Percentiles rank a stretch among this genome's conserved stretches.
Conservation (phyloP, 179 eudicot species). For the Gypsophila paniculata region DNA sequence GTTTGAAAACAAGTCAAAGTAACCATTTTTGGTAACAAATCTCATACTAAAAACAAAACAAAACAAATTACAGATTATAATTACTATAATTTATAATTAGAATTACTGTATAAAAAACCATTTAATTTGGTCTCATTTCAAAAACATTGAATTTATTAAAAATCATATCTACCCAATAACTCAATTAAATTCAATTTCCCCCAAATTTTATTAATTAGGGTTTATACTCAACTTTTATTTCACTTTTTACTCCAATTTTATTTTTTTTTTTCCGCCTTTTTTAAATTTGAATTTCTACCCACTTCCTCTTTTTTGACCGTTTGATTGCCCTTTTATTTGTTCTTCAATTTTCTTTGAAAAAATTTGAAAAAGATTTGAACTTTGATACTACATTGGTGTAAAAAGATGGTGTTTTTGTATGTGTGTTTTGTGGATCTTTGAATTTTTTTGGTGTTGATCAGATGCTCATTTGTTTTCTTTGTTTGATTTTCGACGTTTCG, state of each 20-base stretch:
- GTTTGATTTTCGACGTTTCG: background rate
- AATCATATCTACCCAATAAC: background rate
- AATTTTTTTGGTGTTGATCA: conserved; percentile 1
- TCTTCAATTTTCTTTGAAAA: background rate
- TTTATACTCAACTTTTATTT: background rate
- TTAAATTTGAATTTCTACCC: conserved; percentile 25
- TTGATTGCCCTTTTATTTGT: conserved; percentile 12
- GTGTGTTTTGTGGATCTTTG: conserved; percentile 18
- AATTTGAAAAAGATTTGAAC: too few relatives aligned
- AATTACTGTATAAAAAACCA: background rate
- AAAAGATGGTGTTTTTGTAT: background rate
- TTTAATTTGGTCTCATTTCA: background rate
- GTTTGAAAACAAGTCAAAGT: background rate
- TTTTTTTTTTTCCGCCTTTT: conserved; percentile 14
- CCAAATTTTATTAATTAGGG: background rate
- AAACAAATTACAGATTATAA: background rate
- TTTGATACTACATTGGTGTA: background rate
- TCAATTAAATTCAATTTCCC: background rate
- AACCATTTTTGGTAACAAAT: background rate
- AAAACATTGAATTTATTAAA: conserved; percentile 4
- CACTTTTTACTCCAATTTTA: background rate
- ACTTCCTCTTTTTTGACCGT: conserved; percentile 27
- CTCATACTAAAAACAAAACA: background rate
- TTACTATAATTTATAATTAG: too few relatives aligned
- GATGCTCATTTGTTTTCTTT: conserved; percentile 13